Conservation (phyloP, 2,329 filamentous ascomycete genomes). For the Podosphaera fusca region DNA sequence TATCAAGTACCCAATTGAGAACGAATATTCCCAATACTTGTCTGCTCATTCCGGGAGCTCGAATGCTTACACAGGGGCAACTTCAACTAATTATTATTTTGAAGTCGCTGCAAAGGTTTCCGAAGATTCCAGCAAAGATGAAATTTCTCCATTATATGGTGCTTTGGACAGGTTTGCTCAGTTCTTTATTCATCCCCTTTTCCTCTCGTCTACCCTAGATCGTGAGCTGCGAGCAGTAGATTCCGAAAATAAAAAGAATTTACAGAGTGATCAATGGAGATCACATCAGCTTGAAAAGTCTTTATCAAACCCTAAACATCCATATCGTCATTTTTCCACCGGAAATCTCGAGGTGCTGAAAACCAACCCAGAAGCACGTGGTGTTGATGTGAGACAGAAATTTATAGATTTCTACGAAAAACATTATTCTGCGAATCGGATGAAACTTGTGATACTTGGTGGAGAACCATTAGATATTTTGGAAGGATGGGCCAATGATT, state of each 20-base stretch:
- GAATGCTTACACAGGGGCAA: conserved; percentile 83
- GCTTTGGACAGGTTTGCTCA: conserved; percentile 53
- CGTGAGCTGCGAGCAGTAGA: conserved; percentile 50
- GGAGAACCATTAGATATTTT: conserved; percentile 42
- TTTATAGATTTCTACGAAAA: conserved; percentile 52
- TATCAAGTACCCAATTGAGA: conserved; percentile 62
- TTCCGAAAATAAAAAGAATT: conserved; percentile 61
- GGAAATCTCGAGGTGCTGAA: conserved; percentile 48
- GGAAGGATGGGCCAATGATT: conserved; percentile 42
- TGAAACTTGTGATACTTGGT: conserved; percentile 50
- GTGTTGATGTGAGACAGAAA: conserved; percentile 45
- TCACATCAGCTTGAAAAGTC: conserved; percentile 49
- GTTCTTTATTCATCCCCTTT: conserved; percentile 51
- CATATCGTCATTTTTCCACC: conserved; percentile 52
- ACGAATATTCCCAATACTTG: conserved; percentile 86
- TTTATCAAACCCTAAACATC: conserved; percentile 44
- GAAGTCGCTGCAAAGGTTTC: conserved; percentile 72
- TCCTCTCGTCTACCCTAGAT: conserved; percentile 46
- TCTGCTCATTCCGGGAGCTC: conserved; percentile 75
- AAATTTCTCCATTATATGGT: conserved; percentile 43
- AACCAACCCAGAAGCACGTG: conserved; percentile 41
- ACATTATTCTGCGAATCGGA: conserved; percentile 52
- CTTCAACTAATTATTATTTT: conserved; percentile 95
- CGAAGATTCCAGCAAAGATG: conserved; percentile 33
- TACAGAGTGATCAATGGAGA: conserved; percentile 51